Evolutionary conservation across 768 basidiomycete species (phyloP), one percentile per base, ranked within the genome.

Genomic region (Lepiota venenata): DNA sequence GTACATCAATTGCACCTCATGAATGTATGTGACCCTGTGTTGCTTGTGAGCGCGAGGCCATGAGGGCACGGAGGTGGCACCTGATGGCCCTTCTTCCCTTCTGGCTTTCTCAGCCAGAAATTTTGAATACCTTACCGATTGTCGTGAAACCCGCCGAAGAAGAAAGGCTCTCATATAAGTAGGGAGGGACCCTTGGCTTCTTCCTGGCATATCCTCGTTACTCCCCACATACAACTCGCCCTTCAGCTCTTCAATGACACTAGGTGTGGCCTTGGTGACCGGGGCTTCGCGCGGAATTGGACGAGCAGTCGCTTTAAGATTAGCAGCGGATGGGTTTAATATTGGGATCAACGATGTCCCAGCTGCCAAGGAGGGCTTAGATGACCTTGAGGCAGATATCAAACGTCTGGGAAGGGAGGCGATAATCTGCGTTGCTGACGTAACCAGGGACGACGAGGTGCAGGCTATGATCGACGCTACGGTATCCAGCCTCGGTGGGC

Each of bases 201-300:
- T 8, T n/a, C 32, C 32, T 8, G 8, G 32, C 32, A 7, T 9
- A 7, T 32, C 32, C 32, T 11, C 32, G 9, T 11, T 11, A 32
- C 32, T 32, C 32, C 8, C 10, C 32, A 25, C 25, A 5, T 25
- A 5, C 32, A 32, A 7, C 32, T 32, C 32, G 8, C 32, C 32
- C 32, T 32, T 11, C 32, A 32, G 32, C 10, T 8, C 32, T 32
- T 32, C 32, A 32, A 46, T 56, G 47, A 21, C 29, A 39, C n/a
- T 22, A 38, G 57, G 62, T 25, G 66, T 74, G 40, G 77, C 74
- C 2, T 61, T 77, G 48, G 65, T 80, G 35, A 79, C 78, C 0
- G 79, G 78, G 21, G 70, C 69, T 10, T 69, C 70, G 2, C 73
- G 71, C 44, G 79, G 79, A n/a, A 79, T 78, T 21, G 78, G 78